Evolutionary conservation across 176 grass and related monocot species (phyloP).

Genomic region (Leersia perrieri): DNA sequence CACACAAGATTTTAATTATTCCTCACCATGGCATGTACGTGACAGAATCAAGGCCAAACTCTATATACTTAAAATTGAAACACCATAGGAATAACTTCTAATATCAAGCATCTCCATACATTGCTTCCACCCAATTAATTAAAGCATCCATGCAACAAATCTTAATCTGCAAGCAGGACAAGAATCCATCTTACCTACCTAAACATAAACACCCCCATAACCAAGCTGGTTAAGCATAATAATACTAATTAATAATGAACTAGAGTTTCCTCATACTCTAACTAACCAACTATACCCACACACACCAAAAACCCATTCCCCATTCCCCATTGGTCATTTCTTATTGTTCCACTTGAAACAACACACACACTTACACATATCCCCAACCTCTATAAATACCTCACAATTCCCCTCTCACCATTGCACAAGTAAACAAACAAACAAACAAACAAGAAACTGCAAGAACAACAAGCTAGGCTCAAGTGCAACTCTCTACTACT

Average conservation of each 20-base stretch:
- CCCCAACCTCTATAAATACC: conserved; percentile 44
- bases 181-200: background rate
- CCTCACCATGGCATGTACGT: conserved; percentile 6
- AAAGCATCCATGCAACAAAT: conserved; percentile 15
- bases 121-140: conserved; percentile 3
- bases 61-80: background rate
- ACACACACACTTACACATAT: background rate
- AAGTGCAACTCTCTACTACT: background rate
- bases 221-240: background rate
- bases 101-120: background rate
- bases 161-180: conserved; percentile 4
- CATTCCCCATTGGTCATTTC: conserved; percentile 40
- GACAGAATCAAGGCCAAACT: conserved; percentile 19
- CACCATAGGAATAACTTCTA: background rate
- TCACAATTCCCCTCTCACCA: conserved; percentile 6
- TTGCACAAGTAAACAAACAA: too few relatives aligned
- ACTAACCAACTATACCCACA: background rate
- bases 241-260: background rate
- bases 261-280: background rate
- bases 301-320: conserved; percentile 4
- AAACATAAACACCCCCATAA: conserved; percentile 2
- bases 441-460: background rate
- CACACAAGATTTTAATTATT: background rate
- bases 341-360: conserved; percentile 31
- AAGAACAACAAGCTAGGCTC: background rate